A percentile compares a stretch with the other conserved stretches of the same genome.
Conservation (phyloP, 2,329 filamentous ascomycete species). For the Coleophoma eucalyptorum region DNA sequence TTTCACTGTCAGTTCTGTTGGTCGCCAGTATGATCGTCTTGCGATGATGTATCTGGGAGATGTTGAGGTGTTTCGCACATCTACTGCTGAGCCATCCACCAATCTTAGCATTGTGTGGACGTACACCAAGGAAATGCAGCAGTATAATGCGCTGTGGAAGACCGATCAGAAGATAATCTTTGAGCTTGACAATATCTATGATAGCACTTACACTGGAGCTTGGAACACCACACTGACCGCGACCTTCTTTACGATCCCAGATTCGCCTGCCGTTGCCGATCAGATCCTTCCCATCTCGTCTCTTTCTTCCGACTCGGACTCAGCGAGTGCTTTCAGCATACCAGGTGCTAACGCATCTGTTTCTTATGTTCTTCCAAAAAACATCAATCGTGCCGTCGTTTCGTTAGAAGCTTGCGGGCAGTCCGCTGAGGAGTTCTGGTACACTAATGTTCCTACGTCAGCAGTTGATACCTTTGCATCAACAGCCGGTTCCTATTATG, state of each 20-base stretch:
- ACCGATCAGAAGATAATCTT: constrained; percentile 70
- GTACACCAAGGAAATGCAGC: constrained; percentile 73
- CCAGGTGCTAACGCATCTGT: constrained; percentile 56
- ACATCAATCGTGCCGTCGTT: constrained; percentile 64
- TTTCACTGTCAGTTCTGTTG: constrained; percentile 66
- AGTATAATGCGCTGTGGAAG: constrained; percentile 58
- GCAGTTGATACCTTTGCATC: constrained; percentile 52
- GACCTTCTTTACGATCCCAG: constrained; percentile 55
- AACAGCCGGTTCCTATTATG: constrained; percentile 53
- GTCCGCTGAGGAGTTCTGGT: constrained; percentile 77
- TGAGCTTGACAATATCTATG: constrained; percentile 68
- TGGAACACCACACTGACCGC: constrained; percentile 72
- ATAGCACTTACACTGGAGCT: constrained; percentile 63
- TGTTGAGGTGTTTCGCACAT: constrained; percentile 77
- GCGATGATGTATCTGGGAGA: constrained; percentile 71
- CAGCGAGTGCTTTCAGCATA: constrained; percentile 61
- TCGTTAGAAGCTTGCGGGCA: constrained; percentile 74
- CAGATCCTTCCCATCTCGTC: constrained; percentile 63
- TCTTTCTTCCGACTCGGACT: constrained; percentile 39
- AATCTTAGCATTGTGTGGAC: constrained; percentile 66
- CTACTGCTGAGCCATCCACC: constrained; percentile 68
- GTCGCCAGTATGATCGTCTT: constrained; percentile 71
- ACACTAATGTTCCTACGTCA: constrained; percentile 65
- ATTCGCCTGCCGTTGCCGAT: constrained; percentile 47
- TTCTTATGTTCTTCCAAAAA: constrained; percentile 55